Evolutionary conservation across 2,329 filamentous ascomycete species (phyloP).

Genomic region (Apiospora arundinis): DNA sequence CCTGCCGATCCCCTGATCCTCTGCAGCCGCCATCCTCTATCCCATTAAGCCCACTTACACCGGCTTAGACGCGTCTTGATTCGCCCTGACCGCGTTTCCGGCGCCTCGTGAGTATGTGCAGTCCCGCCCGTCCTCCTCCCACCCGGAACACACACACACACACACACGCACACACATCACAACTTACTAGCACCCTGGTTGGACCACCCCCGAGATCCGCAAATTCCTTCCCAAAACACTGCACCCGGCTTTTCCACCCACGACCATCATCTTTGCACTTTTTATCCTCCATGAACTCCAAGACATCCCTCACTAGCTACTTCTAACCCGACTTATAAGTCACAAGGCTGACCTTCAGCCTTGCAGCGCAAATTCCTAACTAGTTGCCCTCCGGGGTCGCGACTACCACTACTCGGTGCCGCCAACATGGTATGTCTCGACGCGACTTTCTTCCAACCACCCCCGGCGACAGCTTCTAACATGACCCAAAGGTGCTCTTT

Average conservation of each 20-base stretch:
- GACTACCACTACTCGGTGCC: conserved; percentile 26
- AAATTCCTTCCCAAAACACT: conserved; percentile 26
- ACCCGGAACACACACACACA: conserved; percentile 4
- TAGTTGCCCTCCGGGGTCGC: conserved; percentile 24
- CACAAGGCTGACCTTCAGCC: conserved; percentile 47
- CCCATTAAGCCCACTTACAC: conserved; percentile 20
- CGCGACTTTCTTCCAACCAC: neutral
- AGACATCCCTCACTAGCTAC: neutral
- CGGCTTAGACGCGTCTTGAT: conserved; percentile 19
- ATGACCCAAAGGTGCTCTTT: conserved; percentile 76
- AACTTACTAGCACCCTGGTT: conserved; percentile 9
- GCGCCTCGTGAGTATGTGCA: conserved; percentile 3
- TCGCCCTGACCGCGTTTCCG: conserved; percentile 17
- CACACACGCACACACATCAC: conserved; percentile 6
- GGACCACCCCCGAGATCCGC: conserved; percentile 16
- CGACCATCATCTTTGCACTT: conserved; percentile 12
- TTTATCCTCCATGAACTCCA: neutral
- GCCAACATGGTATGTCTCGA: conserved; percentile 19
- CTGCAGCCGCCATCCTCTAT: neutral
- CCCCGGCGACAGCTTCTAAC: conserved; percentile 34
- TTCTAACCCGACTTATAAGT: conserved; percentile 28
- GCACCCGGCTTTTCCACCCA: conserved; percentile 37
- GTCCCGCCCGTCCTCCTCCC: neutral
- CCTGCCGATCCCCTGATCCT: neutral
- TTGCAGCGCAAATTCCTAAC: conserved; percentile 46